phyloP scores from a whole-genome alignment of 768 basidiomycete species.

The Lentinula aciculospora region DNA sequence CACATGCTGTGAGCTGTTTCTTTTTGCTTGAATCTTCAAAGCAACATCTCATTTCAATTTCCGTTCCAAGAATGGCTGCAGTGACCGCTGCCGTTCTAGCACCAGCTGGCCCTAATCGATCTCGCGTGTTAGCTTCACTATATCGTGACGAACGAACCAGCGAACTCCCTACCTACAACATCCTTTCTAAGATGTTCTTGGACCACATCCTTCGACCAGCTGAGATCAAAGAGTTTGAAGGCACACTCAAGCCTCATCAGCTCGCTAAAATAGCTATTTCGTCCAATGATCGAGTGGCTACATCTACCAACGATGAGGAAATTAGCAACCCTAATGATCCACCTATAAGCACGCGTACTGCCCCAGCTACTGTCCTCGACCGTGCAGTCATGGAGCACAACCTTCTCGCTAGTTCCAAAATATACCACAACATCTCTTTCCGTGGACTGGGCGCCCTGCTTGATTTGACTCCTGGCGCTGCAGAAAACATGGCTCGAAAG shows the following conservation, averaged over 20 bases:
- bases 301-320: constrained; percentile 55
- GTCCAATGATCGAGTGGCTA: constrained; percentile 74
- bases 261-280: constrained; percentile 87
- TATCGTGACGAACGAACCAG: constrained; percentile 89
- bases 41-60: background rate
- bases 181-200: constrained; percentile 97
- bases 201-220: constrained; percentile 90
- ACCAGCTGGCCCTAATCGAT: constrained; percentile 94
- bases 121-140: constrained; percentile 85
- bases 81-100: constrained; percentile 96
- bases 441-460: constrained; percentile 86
- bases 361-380: constrained; percentile 93
- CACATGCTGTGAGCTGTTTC: constrained; percentile 77
- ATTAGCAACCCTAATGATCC: constrained; percentile 41
- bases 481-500: constrained; percentile 94
- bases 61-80: constrained; percentile 67
- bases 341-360: constrained; percentile 70
- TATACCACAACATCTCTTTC: constrained; percentile 98
- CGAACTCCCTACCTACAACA: constrained; percentile 77
- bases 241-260: constrained; percentile 85
- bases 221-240: constrained; percentile 89
- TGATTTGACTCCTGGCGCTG: constrained; percentile 85
- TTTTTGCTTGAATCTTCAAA: background rate
- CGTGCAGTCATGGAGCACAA: constrained; percentile 99
- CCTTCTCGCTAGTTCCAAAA: constrained; percentile 90